Percentiles rank a stretch among this genome's conserved stretches.
These are phyloP conservation scores for Tolypocladium ophioglossoides DNA, from an alignment of 2,329 filamentous ascomycete species.

Conservation along the genomic window DNA sequence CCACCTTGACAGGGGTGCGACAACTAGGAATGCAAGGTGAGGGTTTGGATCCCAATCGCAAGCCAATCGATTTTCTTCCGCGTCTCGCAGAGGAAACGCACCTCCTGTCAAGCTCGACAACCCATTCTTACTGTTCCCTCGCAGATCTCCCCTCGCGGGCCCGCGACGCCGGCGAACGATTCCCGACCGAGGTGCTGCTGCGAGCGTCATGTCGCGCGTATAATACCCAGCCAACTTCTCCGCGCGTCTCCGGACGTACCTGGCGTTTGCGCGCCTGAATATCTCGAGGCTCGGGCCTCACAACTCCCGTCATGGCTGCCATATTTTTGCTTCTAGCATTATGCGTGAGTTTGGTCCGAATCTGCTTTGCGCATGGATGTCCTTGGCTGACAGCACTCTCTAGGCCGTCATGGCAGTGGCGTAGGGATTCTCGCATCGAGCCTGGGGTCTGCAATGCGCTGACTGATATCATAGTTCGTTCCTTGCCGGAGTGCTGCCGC, in stretches of 20 bases:
- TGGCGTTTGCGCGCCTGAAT: background rate
- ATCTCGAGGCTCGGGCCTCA: background rate
- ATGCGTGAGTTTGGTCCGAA: constrained; percentile 22
- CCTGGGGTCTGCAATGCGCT: background rate
- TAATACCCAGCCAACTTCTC: background rate
- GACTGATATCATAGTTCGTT: constrained; percentile 59
- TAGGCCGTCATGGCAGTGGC: constrained; percentile 49
- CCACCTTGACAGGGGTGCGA: background rate
- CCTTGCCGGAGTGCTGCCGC: constrained; percentile 78
- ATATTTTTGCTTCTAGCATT: constrained; percentile 28
- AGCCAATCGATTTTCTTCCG: background rate
- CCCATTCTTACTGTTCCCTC: background rate
- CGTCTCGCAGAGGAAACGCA: background rate
- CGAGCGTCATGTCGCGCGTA: background rate
- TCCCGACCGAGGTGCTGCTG: background rate
- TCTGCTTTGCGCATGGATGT: background rate
- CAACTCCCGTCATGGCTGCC: constrained; percentile 23
- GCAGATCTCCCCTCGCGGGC: background rate
- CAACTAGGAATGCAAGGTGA: background rate
- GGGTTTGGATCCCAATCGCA: background rate
- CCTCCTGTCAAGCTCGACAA: background rate
- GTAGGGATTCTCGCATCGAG: constrained; percentile 26
- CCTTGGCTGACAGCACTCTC: background rate
- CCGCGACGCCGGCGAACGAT: background rate
- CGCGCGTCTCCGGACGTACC: background rate